Conservation (phyloP, 768 basidiomycete species). For the Thelephora aurantiotincta region DNA sequence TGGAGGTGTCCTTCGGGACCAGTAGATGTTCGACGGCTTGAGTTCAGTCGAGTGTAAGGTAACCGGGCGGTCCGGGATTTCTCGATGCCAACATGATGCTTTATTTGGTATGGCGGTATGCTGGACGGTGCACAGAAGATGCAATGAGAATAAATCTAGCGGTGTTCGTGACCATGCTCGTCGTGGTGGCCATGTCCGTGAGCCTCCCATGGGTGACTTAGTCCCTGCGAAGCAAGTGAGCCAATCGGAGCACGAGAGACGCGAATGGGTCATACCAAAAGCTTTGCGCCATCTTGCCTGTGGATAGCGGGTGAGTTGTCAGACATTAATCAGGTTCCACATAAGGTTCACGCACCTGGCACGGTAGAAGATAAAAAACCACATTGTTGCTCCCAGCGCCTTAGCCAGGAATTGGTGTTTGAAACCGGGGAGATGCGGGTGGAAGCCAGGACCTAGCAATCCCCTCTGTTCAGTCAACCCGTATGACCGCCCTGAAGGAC, state of each 20-base stretch:
- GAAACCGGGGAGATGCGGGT: slow-evolving; percentile 75
- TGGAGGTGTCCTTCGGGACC: too few species aligned
- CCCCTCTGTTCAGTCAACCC: not conserved
- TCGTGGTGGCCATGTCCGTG: slow-evolving; percentile 36
- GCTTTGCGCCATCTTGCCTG: slow-evolving; percentile 26
- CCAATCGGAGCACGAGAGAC: not conserved
- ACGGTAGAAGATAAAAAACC: slow-evolving; percentile 98
- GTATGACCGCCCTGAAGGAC: not conserved
- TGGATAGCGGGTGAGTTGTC: slow-evolving; percentile 4
- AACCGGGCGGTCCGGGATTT: too few species aligned
- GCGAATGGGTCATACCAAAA: slow-evolving; percentile 15
- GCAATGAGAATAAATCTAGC: slow-evolving; percentile 23
- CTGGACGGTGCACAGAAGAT: not conserved
- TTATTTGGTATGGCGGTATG: too few species aligned
- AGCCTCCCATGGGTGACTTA: slow-evolving; percentile 48
- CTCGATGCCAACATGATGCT: too few species aligned
- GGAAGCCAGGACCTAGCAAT: slow-evolving; percentile 55
- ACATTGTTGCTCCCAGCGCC: slow-evolving; percentile 85
- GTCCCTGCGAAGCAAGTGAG: slow-evolving; percentile 14
- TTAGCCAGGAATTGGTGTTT: slow-evolving; percentile 71
- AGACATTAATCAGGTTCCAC: not conserved
- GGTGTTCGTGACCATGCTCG: slow-evolving; percentile 21
- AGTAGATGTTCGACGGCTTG: too few species aligned
- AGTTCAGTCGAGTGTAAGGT: too few species aligned
- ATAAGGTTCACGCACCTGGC: slow-evolving; percentile 47